Base-by-base conservation (phyloP, 495 filamentous ascomycete species). In the Usnea hakonensis region DNA sequence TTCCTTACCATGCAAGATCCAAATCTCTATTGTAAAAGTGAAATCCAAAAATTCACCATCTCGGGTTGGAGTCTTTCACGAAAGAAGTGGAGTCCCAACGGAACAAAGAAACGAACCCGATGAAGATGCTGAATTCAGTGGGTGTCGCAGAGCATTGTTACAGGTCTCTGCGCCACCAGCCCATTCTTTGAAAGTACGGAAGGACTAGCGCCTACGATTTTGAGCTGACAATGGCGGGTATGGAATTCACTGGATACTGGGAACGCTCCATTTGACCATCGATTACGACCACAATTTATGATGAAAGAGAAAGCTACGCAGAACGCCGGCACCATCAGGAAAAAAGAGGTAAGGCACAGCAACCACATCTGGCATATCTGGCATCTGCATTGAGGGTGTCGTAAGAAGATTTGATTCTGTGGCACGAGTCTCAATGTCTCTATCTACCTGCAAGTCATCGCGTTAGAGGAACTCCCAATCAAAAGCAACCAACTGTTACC, bases 61-160 rank as follows among this genome's bases (percentile, higher is more conserved):
- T 85, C 5, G 74, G 83, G 64, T 72, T 97, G 52, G 88, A 95
- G 68, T 76, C 71, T 64, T 87, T 90, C 71, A 91, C 92, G 65
- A 80, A 83, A 64, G 78, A 86, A 70, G 75, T 85, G 8, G 84
- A 87, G 66, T n/a, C n/a, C n/a, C n/a, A n/a, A n/a, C n/a, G n/a
- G n/a, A n/a, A n/a, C 70, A 66, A 19, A 79, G 84, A 68, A 76
- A 83, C 59, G 80, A 81, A 5, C 79, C 81, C 65, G 88, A 87
- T 10, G 84, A 80, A 58, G 90, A 87, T 14, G 90, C 89, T 4
- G 75, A 90, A 26, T 79, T 97, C 68, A 85, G 83, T 56, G 89
- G 96, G 10, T 90, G 89, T 14, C 91, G 96, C 72, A 89, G 90
- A 69, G 92, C 97, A 75, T 76, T 97, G 21, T n/a, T n/a, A n/a